Base-by-base conservation (phyloP, 306 rosid species). In the Arachis stenosperma region DNA sequence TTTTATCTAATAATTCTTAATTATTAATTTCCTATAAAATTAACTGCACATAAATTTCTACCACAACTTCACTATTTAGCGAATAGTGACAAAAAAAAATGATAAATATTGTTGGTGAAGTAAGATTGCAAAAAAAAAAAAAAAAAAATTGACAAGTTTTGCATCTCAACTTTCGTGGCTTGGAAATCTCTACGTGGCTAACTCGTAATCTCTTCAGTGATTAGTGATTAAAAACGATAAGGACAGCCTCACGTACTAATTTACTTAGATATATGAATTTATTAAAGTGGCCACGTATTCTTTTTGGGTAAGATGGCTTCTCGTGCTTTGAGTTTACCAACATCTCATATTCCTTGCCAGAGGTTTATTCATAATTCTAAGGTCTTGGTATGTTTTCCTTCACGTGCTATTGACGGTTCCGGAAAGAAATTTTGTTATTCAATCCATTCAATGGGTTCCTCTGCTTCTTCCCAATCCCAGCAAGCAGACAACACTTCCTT, bases 391-490 rank as follows among this genome's bases (percentile, higher is more conserved):
- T 78, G 76, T 36, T 33, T 4, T 33, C 81, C 75, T 60, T 87
- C 82, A 11, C 85, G 7, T 52, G 11, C 69, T 56, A 56, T 71
- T 13, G 40, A 69, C 46, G 79, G 84, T 56, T 48, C 76, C 80
- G 85, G 48, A 52, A 89, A 61, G 75, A 27, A 33, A 33, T 33
- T 79, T 76, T 81, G 70, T 51, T 77, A 79, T 67, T 81, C 93
- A 6, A 69, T 81, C 65, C 77, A 82, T 4, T 81, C 83, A 44
- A 93, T 93, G 98, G 98, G 97, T 10, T 87, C 92, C 13, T 89
- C 93, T 10, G 78, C 96, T 70, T 92, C 97, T 81, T 87, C 96
- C 30, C 87, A 79, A 68, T 87, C 96, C 39, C 85, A 77, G 67
- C 74, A 81, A 53, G 83, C 86, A 57, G 93, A 88, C 46, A 81